phyloP scores from a whole-genome alignment of 345 rosid species.

The Schrenkiella parvula region DNA sequence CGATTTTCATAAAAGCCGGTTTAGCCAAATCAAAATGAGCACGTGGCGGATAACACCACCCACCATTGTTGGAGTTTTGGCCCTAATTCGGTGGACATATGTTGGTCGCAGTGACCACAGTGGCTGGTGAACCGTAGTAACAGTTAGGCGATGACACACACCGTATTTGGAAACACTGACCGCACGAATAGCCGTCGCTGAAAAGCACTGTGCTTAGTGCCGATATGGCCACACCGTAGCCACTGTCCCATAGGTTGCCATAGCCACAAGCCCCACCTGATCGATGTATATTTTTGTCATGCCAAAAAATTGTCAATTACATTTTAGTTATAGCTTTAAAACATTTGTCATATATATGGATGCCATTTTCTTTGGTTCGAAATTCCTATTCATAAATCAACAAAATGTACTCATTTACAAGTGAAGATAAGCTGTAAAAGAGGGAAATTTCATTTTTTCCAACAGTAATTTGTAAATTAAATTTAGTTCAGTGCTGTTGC shows the following conservation, averaged over 20 bases:
- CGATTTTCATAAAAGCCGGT: conserved; percentile 85
- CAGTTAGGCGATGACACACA: conserved; percentile 57
- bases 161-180: conserved; percentile 65
- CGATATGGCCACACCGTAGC: conserved; percentile 62
- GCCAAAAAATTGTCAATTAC: background rate
- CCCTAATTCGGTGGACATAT: conserved; percentile 81
- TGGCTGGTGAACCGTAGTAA: conserved; percentile 34
- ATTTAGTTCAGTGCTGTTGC: background rate
- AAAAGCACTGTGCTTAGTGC: conserved; percentile 72
- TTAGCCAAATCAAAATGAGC: conserved; percentile 80
- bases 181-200: conserved; percentile 73
- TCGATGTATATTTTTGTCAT: background rate
- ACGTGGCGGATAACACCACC: conserved; percentile 94
- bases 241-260: conserved; percentile 56
- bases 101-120: conserved; percentile 73
- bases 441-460: too few relatives aligned
- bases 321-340: background rate
- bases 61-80: conserved; percentile 58
- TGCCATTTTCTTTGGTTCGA: too few relatives aligned
- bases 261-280: conserved; percentile 93
- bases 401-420: too few relatives aligned
- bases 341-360: background rate
- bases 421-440: too few relatives aligned
- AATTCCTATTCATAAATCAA: too few relatives aligned
- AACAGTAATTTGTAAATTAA: background rate